Evolutionary conservation across 345 rosid genomes (phyloP), one percentile per base, ranked within the genome.

Genomic region (Chamaenerion angustifolium): DNA sequence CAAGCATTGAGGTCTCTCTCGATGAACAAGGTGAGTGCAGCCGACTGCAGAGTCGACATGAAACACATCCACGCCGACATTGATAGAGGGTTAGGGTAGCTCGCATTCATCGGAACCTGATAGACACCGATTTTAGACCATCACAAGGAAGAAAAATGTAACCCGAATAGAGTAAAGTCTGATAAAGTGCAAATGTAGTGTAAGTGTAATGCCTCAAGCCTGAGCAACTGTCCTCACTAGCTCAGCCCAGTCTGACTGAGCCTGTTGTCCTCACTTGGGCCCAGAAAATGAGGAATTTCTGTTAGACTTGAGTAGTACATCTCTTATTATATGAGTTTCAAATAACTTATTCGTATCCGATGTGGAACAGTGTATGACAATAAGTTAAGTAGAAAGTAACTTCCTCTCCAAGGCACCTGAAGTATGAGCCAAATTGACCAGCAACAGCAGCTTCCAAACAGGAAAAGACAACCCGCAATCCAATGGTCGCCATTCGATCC

Each of bases 341-440:
- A n/a, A n/a, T n/a, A n/a, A n/a, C n/a, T n/a, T n/a, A n/a, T n/a
- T n/a, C n/a, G n/a, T n/a, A n/a, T n/a, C n/a, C n/a, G n/a, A n/a
- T n/a, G n/a, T n/a, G n/a, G n/a, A n/a, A n/a, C n/a, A n/a, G n/a
- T n/a, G n/a, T n/a, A 21, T 21, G 25, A 21, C 4, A 2, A 21
- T 4, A 21, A 4, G 48, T 45, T 45, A 10, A n/a, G 16, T 17
- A 23, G 17, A 5, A 46, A 23, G 21, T 10, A 46, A 16, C 11
- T 16, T 16, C 7, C 1, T 5, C 27, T 31, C 5, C 25, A 21
- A 21, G 25, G 35, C 66, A 81, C 96, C 90, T 84, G 92, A 37
- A 84, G 64, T 64, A 73, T 76, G 35, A 83, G 62, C 96, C 94
- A 81, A 51, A 64, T 43, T 12, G 92, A 77, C 94, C 96, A 88